Evolutionary conservation across 108 stramenopile genomes (phyloP).

Genomic region (Fragilaria crotonensis): DNA sequence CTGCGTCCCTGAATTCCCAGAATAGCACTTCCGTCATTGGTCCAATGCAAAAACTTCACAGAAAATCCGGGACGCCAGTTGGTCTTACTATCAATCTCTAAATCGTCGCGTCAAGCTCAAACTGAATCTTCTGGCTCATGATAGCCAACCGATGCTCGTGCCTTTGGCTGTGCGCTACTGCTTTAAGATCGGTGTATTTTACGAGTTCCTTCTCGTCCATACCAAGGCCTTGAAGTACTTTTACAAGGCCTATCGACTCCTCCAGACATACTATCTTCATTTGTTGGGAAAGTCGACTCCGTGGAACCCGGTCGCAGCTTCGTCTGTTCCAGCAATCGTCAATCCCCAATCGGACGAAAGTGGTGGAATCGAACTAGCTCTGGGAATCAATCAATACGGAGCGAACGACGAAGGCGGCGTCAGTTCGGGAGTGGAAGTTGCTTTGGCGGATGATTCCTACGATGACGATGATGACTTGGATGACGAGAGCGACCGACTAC

Average conservation of each 20-base stretch:
- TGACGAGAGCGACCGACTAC: background rate
- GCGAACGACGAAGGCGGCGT: background rate
- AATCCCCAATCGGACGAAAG: constrained; percentile 6
- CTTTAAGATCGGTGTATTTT: constrained; percentile 58
- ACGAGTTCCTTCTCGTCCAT: constrained; percentile 48
- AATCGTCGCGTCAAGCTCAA: constrained; percentile 35
- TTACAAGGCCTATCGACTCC: constrained; percentile 39
- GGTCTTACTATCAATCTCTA: constrained; percentile 35
- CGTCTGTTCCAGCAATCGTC: background rate
- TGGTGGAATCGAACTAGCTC: background rate
- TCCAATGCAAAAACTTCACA: constrained; percentile 27
- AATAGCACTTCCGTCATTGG: constrained; percentile 5
- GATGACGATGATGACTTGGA: background rate
- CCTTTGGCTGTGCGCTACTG: constrained; percentile 53
- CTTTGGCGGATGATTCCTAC: constrained; percentile 7
- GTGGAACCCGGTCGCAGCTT: background rate
- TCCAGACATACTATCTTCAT: constrained; percentile 35
- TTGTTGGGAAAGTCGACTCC: background rate
- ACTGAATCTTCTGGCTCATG: constrained; percentile 22
- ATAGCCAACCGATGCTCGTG: constrained; percentile 14
- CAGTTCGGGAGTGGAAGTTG: constrained; percentile 34
- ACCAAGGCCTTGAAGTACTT: constrained; percentile 42
- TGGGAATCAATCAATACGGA: background rate
- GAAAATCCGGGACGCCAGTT: constrained; percentile 23
- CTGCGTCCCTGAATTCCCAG: background rate